Evolutionary conservation across 139 green algal genomes (phyloP).

Genomic region (Tetradesmus obliquus): DNA sequence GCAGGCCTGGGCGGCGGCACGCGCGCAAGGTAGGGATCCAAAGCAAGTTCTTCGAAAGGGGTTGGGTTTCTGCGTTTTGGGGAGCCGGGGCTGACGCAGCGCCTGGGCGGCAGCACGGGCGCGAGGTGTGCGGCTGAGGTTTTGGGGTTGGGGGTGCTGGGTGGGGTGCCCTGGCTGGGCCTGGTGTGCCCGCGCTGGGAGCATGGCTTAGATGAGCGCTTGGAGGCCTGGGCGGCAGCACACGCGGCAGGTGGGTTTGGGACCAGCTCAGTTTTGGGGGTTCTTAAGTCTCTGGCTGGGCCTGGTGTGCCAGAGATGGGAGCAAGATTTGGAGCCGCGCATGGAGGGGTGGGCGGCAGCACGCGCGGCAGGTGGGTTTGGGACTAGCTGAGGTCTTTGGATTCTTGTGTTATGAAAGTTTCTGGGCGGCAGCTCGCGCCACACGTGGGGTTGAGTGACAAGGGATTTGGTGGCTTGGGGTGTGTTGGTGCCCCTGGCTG

Average conservation of each 20-base stretch:
- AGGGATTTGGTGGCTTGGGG: no score
- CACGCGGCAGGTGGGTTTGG: not conserved
- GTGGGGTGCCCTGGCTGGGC: not conserved
- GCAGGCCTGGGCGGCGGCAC: not conserved
- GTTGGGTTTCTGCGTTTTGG: no score
- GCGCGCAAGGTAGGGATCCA: not conserved
- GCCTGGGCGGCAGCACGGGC: no score
- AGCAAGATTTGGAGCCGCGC: not conserved
- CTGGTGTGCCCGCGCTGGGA: constrained; percentile 34
- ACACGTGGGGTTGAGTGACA: no score
- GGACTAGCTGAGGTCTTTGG: no score
- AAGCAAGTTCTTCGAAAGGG: no score
- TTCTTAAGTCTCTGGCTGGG: not conserved
- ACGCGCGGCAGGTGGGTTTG: not conserved
- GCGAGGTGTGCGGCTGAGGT: no score
- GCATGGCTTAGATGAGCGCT: not conserved
- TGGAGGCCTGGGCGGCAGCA: not conserved
- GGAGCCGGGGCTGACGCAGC: no score
- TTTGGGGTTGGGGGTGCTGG: no score
- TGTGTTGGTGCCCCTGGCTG: not conserved
- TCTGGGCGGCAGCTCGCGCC: no score
- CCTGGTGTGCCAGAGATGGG: constrained; percentile 24
- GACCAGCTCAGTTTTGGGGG: no score
- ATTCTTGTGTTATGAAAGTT: no score
- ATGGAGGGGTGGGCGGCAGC: not conserved